Conservation (phyloP, 2,329 filamentous ascomycete genomes). For the Fusarium graminum region DNA sequence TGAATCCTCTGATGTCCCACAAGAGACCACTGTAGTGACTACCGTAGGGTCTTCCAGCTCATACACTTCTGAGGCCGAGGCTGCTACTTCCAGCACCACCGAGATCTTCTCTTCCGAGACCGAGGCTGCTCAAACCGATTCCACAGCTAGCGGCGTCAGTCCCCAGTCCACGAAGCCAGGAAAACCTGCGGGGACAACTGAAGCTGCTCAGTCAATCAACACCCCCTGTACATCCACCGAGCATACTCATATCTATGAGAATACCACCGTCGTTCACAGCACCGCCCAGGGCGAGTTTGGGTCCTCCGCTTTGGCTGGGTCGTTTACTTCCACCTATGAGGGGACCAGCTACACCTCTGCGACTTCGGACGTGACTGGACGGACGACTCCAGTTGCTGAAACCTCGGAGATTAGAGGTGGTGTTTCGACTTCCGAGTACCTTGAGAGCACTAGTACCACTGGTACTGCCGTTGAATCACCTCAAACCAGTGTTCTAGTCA, state of each 20-base stretch:
- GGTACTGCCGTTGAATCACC: not conserved
- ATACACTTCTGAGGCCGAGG: slow-evolving; percentile 4
- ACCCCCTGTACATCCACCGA: slow-evolving; percentile 22
- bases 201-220: slow-evolving; percentile 16
- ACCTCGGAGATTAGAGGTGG: slow-evolving; percentile 7
- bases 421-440: not conserved
- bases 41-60: slow-evolving; percentile 11
- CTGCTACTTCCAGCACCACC: not conserved
- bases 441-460: not conserved
- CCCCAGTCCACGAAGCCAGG: slow-evolving; percentile 9
- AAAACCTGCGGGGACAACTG: not conserved
- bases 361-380: not conserved
- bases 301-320: slow-evolving; percentile 28
- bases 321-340: slow-evolving; percentile 8
- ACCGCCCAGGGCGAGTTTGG: slow-evolving; percentile 11
- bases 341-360: slow-evolving; percentile 7
- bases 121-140: not conserved
- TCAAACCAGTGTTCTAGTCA: slow-evolving; percentile 3
- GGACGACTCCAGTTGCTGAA: not conserved
- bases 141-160: slow-evolving; percentile 5
- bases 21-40: slow-evolving; percentile 3
- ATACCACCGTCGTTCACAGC: slow-evolving; percentile 32
- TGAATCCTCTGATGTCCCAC: slow-evolving; percentile 3
- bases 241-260: slow-evolving; percentile 36
- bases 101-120: not conserved